Evolutionary conservation across 2,329 filamentous ascomycete genomes (phyloP).

Genomic region (Beauveria sp.): DNA sequence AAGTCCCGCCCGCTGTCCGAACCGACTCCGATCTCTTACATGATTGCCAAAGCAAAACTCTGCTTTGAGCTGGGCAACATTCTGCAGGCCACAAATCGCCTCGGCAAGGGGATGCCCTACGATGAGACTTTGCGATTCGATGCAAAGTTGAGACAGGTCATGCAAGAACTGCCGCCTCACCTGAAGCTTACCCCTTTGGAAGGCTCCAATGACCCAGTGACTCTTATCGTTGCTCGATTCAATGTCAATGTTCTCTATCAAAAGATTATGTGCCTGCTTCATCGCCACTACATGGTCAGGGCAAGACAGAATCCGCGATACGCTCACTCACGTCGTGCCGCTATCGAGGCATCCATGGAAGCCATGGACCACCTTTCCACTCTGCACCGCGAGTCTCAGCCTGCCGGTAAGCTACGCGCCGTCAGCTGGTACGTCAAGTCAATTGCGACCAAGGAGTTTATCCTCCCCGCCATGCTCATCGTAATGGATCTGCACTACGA

Average conservation of each 20-base stretch:
- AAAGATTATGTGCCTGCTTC: slow-evolving; percentile 81
- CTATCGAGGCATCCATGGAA: slow-evolving; percentile 79
- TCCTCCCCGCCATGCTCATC: slow-evolving; percentile 78
- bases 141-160: slow-evolving; percentile 51
- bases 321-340: slow-evolving; percentile 72
- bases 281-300: slow-evolving; percentile 76
- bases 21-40: slow-evolving; percentile 69
- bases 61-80: slow-evolving; percentile 65
- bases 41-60: slow-evolving; percentile 66
- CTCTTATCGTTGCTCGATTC: slow-evolving; percentile 78
- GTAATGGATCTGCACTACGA: slow-evolving; percentile 74
- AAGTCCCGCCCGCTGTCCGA: slow-evolving; percentile 60
- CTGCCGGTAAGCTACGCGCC: slow-evolving; percentile 61
- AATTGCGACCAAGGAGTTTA: slow-evolving; percentile 75
- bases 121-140: slow-evolving; percentile 59
- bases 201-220: slow-evolving; percentile 71
- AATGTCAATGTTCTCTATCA: slow-evolving; percentile 79
- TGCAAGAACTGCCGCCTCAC: slow-evolving; percentile 68
- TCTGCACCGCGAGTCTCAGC: slow-evolving; percentile 66
- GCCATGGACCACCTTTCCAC: slow-evolving; percentile 71
- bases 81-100: slow-evolving; percentile 53
- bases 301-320: slow-evolving; percentile 75
- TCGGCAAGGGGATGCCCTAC: slow-evolving; percentile 50
- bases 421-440: slow-evolving; percentile 75
- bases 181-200: slow-evolving; percentile 69